phyloP scores from a whole-genome alignment of 441 rosid species.

The Rhodomyrtus psidioides region DNA sequence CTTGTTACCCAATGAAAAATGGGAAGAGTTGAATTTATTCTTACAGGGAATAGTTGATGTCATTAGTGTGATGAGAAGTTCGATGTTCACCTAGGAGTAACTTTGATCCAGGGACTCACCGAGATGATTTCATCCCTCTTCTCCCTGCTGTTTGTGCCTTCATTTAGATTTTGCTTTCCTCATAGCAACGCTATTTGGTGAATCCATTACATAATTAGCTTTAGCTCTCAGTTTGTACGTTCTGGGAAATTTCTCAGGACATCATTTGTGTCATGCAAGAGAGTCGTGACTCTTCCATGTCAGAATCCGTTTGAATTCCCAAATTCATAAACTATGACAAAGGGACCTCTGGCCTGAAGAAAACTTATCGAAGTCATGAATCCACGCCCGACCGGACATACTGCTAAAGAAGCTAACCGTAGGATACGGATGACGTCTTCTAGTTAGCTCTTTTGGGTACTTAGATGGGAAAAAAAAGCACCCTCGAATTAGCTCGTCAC shows the following conservation, averaged over 20 bases:
- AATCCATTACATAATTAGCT: not conserved
- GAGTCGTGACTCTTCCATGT: not conserved
- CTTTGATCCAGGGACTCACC: not conserved
- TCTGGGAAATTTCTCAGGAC: not conserved
- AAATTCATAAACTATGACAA: not conserved
- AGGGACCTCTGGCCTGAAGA: not conserved
- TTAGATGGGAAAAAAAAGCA: not conserved
- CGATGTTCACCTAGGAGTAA: not conserved
- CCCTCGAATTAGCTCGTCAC: not conserved
- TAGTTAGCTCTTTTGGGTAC: not conserved
- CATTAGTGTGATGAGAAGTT: not conserved
- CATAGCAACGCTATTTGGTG: not conserved
- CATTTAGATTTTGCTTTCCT: not conserved
- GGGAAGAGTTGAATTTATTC: not conserved
- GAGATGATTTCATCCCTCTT: not conserved
- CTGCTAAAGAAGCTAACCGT: not conserved
- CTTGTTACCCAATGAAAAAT: not conserved
- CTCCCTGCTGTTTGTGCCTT: not conserved
- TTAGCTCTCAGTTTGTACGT: not conserved
- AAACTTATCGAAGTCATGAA: not conserved
- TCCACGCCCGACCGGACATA: not conserved
- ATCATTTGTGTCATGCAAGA: not conserved
- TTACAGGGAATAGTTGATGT: not conserved
- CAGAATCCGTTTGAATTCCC: not conserved
- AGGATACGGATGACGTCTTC: not conserved